A percentile compares a stretch with the other conserved stretches of the same genome.
phyloP scores from a whole-genome alignment of 176 grass and related monocot genomes.

The Cymbopogon citratus region DNA sequence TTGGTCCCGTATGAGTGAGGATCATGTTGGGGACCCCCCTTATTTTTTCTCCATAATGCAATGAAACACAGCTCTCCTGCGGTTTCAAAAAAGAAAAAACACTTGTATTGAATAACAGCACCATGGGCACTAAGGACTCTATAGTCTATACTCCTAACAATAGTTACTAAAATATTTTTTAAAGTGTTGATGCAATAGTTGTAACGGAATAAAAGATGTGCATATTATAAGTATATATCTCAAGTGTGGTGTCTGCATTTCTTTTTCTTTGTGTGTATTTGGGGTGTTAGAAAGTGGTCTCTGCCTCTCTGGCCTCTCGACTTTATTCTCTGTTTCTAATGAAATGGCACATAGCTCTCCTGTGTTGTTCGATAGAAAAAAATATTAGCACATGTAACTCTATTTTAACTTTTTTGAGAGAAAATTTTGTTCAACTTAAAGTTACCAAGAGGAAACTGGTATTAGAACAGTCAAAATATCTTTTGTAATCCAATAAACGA shows the following conservation, averaged over 20 bases:
- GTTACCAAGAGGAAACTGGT: not conserved
- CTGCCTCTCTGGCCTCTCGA: not conserved
- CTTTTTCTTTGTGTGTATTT: not conserved
- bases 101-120: not conserved
- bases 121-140: not conserved
- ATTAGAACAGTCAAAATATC: not conserved
- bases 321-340: not conserved
- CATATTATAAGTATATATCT: not conserved
- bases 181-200: not conserved
- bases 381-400: not conserved
- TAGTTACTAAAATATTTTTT: not conserved
- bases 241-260: not conserved
- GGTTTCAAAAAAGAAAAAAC: too few species aligned
- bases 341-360: not conserved
- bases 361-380: not conserved
- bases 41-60: too few species aligned
- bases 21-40: too few species aligned
- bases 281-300: not conserved
- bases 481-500: not conserved
- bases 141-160: not conserved
- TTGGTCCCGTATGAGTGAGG: too few species aligned
- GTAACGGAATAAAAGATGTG: not conserved
- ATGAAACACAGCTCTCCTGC: too few species aligned
- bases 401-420: not conserved
- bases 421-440: not conserved